Base-by-base conservation (phyloP, 345 rosid genomes). In the Sonneratia caseolaris region DNA sequence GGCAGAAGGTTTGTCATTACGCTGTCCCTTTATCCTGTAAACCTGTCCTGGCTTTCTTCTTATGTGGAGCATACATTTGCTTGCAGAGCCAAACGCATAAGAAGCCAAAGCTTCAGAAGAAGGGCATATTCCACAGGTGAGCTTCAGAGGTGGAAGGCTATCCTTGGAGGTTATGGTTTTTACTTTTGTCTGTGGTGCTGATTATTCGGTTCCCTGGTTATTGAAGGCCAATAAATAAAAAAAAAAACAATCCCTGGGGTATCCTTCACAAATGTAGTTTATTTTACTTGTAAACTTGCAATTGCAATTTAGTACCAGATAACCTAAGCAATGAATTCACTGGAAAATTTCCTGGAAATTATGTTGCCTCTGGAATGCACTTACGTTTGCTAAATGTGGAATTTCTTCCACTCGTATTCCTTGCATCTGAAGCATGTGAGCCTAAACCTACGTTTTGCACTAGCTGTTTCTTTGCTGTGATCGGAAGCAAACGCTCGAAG, bases 81-180 rank as follows among this genome's bases (percentile, higher is more conserved):
- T 72, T 24, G 72, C 89, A 89, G 97, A 84, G 80, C 77, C 88
- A 84, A 0, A 74, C 72, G 76, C 92, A 84, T 24, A 95, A 89
- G 88, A 95, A 88, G 70, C 86, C 85, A 5, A 95, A 87, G 85
- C 77, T 73, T 65, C 67, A 82, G 35, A 95, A 90, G 87, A 90
- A 85, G 88, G 81, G 93, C 53, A 71, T 90, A 79, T 83, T 92
- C 77, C 99, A 92, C 85, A 95, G 90, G 84, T 94, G 80, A 81
- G 66, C 36, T 62, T 3, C 14, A 35, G 66, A 27, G 36, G 32
- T 62, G 66, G 37, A 62, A 27, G 19, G 66, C 38, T 12, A 35
- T 11, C 27, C 66, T 27, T 32, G 37, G 38, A 62, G 66, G 27
- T 35, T 27, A 27, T 53, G 7, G 24, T 55, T 55, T 55, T 16